A percentile compares a stretch with the other conserved stretches of the same genome.
Conservation (phyloP, 2,329 filamentous ascomycete genomes). For the Penicillium sp. region DNA sequence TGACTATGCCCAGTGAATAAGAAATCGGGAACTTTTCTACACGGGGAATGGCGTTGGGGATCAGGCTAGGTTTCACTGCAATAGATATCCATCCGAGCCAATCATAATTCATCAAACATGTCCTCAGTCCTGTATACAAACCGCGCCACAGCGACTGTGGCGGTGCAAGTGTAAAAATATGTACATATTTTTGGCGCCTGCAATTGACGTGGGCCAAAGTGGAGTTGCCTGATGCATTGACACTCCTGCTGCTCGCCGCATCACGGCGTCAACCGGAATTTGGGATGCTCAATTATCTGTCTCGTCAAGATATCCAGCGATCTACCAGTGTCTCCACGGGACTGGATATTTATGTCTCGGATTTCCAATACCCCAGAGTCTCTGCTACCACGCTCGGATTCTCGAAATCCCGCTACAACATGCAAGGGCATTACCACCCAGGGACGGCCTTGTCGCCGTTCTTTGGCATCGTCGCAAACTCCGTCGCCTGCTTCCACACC, state of each 20-base stretch:
- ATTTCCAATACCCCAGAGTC: constrained; percentile 73
- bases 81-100: background rate
- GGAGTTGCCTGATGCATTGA: constrained; percentile 4
- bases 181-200: constrained; percentile 3
- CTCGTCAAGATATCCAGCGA: too few species aligned
- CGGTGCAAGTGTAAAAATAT: constrained; percentile 8
- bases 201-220: constrained; percentile 6
- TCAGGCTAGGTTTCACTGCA: too few species aligned
- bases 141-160: constrained; percentile 5
- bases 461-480: constrained; percentile 50
- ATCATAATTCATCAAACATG: background rate
- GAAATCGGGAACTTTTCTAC: constrained; percentile 3
- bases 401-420: constrained; percentile 73
- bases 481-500: constrained; percentile 21
- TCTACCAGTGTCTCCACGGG: background rate
- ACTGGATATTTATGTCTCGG: constrained; percentile 52
- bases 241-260: constrained; percentile 8
- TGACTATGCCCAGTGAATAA: constrained; percentile 32
- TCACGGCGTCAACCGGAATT: background rate
- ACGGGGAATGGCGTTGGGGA: background rate
- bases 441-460: constrained; percentile 76
- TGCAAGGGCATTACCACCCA: constrained; percentile 79
- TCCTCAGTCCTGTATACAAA: background rate
- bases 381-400: constrained; percentile 70
- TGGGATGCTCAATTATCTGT: too few species aligned